Base-by-base conservation (phyloP, 1,139 yeast species). In the Suhomyces guaymorum region DNA sequence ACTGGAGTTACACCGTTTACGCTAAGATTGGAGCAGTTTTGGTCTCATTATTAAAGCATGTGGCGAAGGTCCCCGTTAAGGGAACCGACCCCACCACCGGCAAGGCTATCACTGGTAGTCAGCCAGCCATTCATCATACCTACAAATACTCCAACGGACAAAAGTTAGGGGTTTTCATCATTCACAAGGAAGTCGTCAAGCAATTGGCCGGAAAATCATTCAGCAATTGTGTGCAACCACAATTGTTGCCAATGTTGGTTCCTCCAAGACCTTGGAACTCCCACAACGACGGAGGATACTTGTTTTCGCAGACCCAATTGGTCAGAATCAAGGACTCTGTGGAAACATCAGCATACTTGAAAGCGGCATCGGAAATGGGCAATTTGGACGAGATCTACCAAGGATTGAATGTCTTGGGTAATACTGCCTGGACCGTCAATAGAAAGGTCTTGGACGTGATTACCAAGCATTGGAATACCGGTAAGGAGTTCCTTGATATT, bases 341-440 rank as follows among this genome's bases (percentile, higher is more conserved):
- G 1, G 99, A 92, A 59, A 96, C 94, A 42, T 59, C 75, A 16
- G 96, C 96, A 0, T 92, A 92, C 53, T 69, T 92, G 33, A 81
- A 78, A 49, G 94, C 95, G 0, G 96, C 96, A 1, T 78, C 89
- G 7, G 82, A 79, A 22, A 72, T 82, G 33, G 78, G 81, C 6
- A 79, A 78, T 33, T 65, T 92, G 43, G 76, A 76, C 27, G 63
- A 69, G 15, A 83, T 92, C 12, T 85, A 82, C 52, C 76, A 79
- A 35, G 98, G 97, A 2, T 70, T 94, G 38, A 90, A 90, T 54
- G 95, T 87, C 7, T 66, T 94, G 38, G 97, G 98, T 9, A 64
- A 73, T 26, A 87, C 97, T 1, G 75, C 96, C 0, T 92, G 99
- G 99, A 85, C 97, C 0, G 82, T 92, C 26, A 92, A 92, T 57